A percentile compares a stretch with the other conserved stretches of the same genome.
phyloP scores from a whole-genome alignment of 768 basidiomycete species.

The Boletus barrowsii region DNA sequence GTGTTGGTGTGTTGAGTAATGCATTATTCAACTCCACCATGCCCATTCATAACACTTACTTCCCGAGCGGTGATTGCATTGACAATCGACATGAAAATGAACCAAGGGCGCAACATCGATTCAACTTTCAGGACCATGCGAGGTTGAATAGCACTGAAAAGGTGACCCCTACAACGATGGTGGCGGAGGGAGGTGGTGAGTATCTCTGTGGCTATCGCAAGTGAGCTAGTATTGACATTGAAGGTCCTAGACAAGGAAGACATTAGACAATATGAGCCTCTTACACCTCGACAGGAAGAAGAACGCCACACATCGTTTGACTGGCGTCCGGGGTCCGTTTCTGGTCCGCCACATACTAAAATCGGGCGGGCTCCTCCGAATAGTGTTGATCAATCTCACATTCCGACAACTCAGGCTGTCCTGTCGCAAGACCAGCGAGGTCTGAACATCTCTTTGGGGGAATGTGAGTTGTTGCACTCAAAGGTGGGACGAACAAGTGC shows the following conservation, averaged over 20 bases:
- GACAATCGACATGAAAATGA: background rate
- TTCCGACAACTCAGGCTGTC: background rate
- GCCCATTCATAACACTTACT: background rate
- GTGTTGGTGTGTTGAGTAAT: background rate
- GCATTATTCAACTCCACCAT: background rate
- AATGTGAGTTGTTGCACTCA: slow-evolving; percentile 2
- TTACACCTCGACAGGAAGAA: background rate
- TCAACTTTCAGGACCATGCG: background rate
- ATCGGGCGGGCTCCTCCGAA: background rate
- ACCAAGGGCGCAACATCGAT: background rate
- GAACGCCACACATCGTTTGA: background rate
- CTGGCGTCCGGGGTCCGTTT: background rate
- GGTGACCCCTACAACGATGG: background rate
- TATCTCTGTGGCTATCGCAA: background rate
- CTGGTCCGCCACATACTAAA: background rate
- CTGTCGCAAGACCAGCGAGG: background rate
- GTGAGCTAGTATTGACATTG: background rate
- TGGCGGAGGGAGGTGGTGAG: slow-evolving; percentile 8
- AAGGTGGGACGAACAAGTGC: background rate
- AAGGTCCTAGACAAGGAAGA: slow-evolving; percentile 5
- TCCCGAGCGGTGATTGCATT: background rate
- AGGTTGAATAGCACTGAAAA: background rate
- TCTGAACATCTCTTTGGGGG: background rate
- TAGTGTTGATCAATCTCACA: background rate
- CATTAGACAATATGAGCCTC: background rate